phyloP scores from a whole-genome alignment of 2,329 filamentous ascomycete genomes.

The Daldinia eschscholtzii region DNA sequence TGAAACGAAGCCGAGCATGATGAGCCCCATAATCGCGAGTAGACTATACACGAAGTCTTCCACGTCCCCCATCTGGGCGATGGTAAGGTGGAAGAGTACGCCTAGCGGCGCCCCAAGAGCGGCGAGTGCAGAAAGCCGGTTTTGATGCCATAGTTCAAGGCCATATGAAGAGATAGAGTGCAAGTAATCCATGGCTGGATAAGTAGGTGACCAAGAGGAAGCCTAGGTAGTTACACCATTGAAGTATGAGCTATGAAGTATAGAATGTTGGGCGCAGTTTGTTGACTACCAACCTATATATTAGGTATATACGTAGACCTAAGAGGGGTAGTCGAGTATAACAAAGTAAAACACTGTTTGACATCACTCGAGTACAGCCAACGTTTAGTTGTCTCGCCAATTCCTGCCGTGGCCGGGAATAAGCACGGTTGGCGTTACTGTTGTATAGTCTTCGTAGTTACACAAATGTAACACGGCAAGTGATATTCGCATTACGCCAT shows the following conservation, averaged over 20 bases:
- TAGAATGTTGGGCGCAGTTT: neutral
- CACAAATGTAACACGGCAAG: neutral
- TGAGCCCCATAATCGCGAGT: neutral
- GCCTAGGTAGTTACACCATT: neutral
- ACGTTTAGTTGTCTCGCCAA: neutral
- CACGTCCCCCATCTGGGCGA: conserved; percentile 14
- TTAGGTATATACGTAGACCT: neutral
- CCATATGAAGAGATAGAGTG: neutral
- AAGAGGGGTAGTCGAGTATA: no score
- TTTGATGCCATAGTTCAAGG: conserved; percentile 14
- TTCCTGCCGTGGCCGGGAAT: neutral
- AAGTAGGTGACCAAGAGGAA: neutral
- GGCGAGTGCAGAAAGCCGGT: conserved; percentile 7
- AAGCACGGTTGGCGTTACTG: neutral
- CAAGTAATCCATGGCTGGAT: conserved; percentile 19
- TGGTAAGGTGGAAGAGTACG: conserved; percentile 26
- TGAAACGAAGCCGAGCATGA: conserved; percentile 1
- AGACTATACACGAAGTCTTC: conserved; percentile 29
- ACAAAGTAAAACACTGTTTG: neutral
- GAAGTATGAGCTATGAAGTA: neutral
- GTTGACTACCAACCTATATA: neutral
- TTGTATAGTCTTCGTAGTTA: neutral
- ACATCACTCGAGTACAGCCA: neutral
- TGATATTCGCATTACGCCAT: neutral
- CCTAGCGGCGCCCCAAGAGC: conserved; percentile 19